Evolutionary conservation across 2,329 filamentous ascomycete genomes (phyloP).

Genomic region (Botrytis hyacinthi): DNA sequence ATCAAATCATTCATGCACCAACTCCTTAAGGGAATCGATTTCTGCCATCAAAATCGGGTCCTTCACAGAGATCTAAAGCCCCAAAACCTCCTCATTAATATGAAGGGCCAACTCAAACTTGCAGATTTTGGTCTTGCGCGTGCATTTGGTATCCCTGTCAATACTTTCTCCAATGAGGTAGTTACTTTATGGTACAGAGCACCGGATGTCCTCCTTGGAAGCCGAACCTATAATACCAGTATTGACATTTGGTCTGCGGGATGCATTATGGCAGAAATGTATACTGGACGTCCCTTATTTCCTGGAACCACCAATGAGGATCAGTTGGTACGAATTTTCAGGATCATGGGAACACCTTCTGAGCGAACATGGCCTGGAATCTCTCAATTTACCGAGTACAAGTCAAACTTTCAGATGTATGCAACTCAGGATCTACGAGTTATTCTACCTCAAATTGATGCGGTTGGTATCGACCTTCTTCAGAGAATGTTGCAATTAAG

Average conservation of each 20-base stretch:
- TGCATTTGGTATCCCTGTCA: constrained; percentile 95
- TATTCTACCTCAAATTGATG: constrained; percentile 88
- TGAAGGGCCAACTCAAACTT: constrained; percentile 83
- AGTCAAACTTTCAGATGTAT: constrained; percentile 90
- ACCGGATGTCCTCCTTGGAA: constrained; percentile 90
- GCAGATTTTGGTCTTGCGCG: constrained; percentile 93
- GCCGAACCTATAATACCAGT: constrained; percentile 97
- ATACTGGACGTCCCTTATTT: constrained; percentile 91
- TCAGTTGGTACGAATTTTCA: constrained; percentile 94
- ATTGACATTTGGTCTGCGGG: constrained; percentile 99
- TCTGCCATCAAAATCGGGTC: constrained; percentile 96
- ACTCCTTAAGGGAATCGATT: constrained; percentile 90
- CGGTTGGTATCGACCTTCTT: constrained; percentile 80
- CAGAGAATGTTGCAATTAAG: constrained; percentile 88
- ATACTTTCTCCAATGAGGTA: constrained; percentile 97
- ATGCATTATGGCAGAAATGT: constrained; percentile 99
- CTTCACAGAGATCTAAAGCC: constrained; percentile 95
- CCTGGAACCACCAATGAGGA: constrained; percentile 98
- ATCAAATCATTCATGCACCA: constrained; percentile 99
- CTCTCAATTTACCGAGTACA: constrained; percentile 95
- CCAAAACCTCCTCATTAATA: constrained; percentile 94
- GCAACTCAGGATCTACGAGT: constrained; percentile 84
- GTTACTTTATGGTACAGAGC: constrained; percentile 98
- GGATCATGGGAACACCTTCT: constrained; percentile 96
- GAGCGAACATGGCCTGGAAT: constrained; percentile 96